Base-by-base conservation (phyloP, 1,284 basidiomycete genomes). In the Garcileccinum viscosum region DNA sequence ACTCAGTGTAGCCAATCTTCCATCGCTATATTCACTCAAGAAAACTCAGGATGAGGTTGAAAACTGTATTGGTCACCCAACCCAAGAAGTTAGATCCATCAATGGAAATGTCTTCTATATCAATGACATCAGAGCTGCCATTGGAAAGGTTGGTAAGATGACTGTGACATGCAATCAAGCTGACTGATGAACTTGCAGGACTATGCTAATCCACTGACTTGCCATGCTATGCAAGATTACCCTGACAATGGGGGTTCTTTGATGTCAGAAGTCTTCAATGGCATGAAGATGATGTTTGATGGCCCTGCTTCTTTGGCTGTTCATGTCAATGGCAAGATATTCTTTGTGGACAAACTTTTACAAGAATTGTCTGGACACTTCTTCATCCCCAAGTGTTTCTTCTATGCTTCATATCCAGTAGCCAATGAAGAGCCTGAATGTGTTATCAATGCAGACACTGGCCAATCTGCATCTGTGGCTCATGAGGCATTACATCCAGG, bases 81-180 rank as follows among this genome's bases (percentile, higher is more conserved):
- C 50, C 27, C 4, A 53, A 30, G 50, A 53, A 30, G 50, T 53
- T 7, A 53, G 12, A 53, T 53, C 50, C 9, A 53, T 62, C 40
- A 69, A 74, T 9, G 77, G 75, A 17, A 78, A 77, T 32, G 62
- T 79, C 19, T 78, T 78, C 47, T 80, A 77, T 70, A 67, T 79
- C 33, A 80, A 79, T 62, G 68, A 75, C 50, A 53, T 53, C 27
- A 27, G 50, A 32, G 27, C 27, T 15, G 44, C 50, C 14, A 53
- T 53, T 53, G 27, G 50, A 53, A 53, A 53, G 50, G 50, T 53
- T 53, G 27, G 50, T 53, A 30, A 53, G 24, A 53, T 9, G 19
- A 53, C 27, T 6, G 27, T 53, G 27, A 30, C 22, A 53, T 53
- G 47, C 50, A 14, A 53, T 53, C 27, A 30, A 53, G 50, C 50